phyloP scores from a whole-genome alignment of 1,284 basidiomycete species.

The Naganishia sp. region DNA sequence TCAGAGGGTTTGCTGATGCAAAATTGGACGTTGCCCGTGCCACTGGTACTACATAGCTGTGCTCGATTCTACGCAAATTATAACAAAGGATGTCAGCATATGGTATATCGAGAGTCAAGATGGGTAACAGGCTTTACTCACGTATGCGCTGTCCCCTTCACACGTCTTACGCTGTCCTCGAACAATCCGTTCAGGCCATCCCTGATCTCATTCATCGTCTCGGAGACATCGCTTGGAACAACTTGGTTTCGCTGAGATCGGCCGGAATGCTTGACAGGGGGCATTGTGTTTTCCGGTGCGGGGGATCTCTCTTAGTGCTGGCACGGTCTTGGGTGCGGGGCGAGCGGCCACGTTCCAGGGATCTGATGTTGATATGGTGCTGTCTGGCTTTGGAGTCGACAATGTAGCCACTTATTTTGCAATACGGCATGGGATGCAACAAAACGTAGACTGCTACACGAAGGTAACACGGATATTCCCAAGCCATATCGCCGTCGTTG shows the following conservation, averaged over 20 bases:
- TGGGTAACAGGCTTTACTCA: background rate
- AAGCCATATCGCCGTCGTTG: background rate
- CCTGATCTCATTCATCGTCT: conserved; percentile 21
- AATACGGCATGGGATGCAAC: no score
- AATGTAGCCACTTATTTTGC: no score
- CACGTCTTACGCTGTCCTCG: conserved; percentile 11
- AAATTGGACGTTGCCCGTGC: background rate
- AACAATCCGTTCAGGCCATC: conserved; percentile 20
- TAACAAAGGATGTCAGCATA: background rate
- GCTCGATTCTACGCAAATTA: conserved; percentile 1
- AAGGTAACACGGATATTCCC: background rate
- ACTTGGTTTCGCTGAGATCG: background rate
- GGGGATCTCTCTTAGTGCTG: no score
- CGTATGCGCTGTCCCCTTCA: conserved; percentile 11
- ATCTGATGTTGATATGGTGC: no score
- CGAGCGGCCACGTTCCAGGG: no score
- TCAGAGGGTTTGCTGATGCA: conserved; percentile 9
- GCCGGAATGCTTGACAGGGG: conserved; percentile 2
- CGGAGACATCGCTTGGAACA: conserved; percentile 16
- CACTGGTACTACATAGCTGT: conserved; percentile 1
- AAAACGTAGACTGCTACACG: no score
- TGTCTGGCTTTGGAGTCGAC: no score
- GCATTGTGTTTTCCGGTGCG: background rate
- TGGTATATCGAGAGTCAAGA: background rate
- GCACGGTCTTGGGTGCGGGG: no score